Conservation (phyloP, 2,329 filamentous ascomycete genomes). For the Arthroderma sp. region DNA sequence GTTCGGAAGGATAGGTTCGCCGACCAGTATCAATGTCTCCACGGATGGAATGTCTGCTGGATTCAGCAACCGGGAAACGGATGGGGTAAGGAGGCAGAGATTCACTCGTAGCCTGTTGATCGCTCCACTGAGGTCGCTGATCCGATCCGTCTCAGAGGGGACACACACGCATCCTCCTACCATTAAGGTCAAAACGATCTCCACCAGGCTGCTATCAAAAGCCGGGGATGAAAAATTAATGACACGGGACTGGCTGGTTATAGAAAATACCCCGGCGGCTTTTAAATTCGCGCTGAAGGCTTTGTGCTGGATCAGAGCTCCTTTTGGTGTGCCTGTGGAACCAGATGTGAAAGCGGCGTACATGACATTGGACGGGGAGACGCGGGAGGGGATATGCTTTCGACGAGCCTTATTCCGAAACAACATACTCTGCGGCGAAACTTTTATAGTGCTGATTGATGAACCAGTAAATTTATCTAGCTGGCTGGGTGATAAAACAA, state of each 20-base stretch:
- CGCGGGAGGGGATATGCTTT: not conserved
- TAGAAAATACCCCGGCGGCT: no score
- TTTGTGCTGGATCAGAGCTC: conserved; percentile 47
- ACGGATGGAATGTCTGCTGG: conserved; percentile 27
- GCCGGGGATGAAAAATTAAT: conserved; percentile 78
- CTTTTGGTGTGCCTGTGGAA: conserved; percentile 42
- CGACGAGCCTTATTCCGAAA: not conserved
- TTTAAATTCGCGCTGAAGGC: conserved; percentile 3
- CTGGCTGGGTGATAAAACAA: not conserved
- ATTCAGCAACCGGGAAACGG: conserved; percentile 33
- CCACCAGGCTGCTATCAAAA: conserved; percentile 81
- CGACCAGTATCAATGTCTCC: conserved; percentile 21
- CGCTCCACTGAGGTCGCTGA: conserved; percentile 23
- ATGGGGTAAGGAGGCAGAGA: conserved; percentile 43
- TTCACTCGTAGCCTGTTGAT: conserved; percentile 16
- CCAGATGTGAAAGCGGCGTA: conserved; percentile 50
- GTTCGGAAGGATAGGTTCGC: conserved; percentile 14
- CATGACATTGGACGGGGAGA: conserved; percentile 15
- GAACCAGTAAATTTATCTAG: not conserved
- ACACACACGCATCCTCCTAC: conserved; percentile 33
- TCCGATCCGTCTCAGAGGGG: conserved; percentile 25
- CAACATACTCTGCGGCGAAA: not conserved
- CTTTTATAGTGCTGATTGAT: not conserved
- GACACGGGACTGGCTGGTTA: conserved; percentile 31
- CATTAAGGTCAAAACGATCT: conserved; percentile 47